These are phyloP conservation scores for Phytophthora kernoviae DNA, from an alignment of 352 stramenopile species.

Conservation along the genomic window DNA sequence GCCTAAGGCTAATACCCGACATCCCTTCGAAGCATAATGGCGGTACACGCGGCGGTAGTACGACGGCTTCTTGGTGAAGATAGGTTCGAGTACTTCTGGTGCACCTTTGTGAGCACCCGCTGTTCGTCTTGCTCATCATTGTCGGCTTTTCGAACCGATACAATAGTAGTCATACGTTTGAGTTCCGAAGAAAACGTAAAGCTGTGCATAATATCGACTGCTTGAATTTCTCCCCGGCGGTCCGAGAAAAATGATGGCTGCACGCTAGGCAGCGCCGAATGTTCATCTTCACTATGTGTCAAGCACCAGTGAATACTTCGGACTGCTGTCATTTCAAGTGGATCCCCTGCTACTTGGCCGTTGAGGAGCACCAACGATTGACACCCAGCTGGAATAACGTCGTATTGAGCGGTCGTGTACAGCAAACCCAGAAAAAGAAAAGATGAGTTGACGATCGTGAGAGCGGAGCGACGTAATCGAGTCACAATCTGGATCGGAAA, in stretches of 20 bases:
- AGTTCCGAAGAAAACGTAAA: slow-evolving; percentile 97
- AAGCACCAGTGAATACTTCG: slow-evolving; percentile 77
- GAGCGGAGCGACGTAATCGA: too few species aligned
- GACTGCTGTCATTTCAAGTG: slow-evolving; percentile 97
- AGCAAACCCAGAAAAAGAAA: too few species aligned
- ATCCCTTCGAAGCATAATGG: slow-evolving; percentile 79
- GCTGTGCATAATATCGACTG: slow-evolving; percentile 94
- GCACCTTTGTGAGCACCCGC: slow-evolving; percentile 97
- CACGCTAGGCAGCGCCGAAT: slow-evolving; percentile 22
- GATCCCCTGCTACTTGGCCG: slow-evolving; percentile 95
- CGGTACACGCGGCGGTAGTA: slow-evolving; percentile 91
- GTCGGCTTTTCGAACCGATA: slow-evolving; percentile 78
- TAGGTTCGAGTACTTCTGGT: slow-evolving; percentile 91
- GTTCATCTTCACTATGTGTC: slow-evolving; percentile 49
- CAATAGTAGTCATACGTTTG: slow-evolving; percentile 97
- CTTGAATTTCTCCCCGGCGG: slow-evolving; percentile 62
- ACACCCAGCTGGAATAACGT: too few species aligned
- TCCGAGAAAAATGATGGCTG: slow-evolving; percentile 39
- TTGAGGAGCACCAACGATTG: slow-evolving; percentile 98
- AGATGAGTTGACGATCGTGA: too few species aligned
- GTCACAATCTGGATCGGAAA: too few species aligned
- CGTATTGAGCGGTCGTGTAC: too few species aligned
- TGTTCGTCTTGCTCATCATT: slow-evolving; percentile 75
- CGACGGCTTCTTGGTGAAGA: slow-evolving; percentile 89
- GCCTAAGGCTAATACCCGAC: slow-evolving; percentile 95